Evolutionary conservation across 1,139 yeast genomes (phyloP), one percentile per base, ranked within the genome.

Genomic region (Yamadazyma sp.): DNA sequence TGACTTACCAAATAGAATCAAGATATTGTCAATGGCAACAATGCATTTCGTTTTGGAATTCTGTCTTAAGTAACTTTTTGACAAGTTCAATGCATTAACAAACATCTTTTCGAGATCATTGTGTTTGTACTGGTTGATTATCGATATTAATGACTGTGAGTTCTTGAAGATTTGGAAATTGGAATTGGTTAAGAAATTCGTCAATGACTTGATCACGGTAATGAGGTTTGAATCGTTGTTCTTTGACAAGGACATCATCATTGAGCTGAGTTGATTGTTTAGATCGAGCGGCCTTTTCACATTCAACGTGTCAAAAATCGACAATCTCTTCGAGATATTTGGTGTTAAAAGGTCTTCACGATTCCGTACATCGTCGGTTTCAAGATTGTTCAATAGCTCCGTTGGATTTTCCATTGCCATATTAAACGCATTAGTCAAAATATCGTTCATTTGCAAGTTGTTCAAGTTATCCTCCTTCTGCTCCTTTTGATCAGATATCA

Each of bases 341-440:
- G 37, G 34, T 10, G 14, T 32, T 21, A 34, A 25, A 6, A 29
- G 12, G 16, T 30, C 32, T 7, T 33, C 35, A 9, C 35, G 45
- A 15, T 33, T 31, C 17, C 29, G 41, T 29, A 50, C 47, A 26
- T 58, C 65, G 34, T 58, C 62, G 34, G 70, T 57, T 38, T 74
- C 78, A 48, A 78, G 57, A 41, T 72, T 75, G 22, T 76, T 70
- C 31, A 80, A 57, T 29, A 80, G 66, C 30, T 76, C 78, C 24
- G 72, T 76, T 5, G 86, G 85, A 45, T 78, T 76, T 46, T 78
- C 82, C 73, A 79, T 70, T 1, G 90, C 90, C 83, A 82, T 73
- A 35, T 76, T 75, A 61, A 82, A 72, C 0, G 89, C 90, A 59
- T 81, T 82, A 48, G 80, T 85, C 67, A 83, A 73, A 47, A 84